phyloP scores from a whole-genome alignment of 225 moss, liverwort and hornwort species.

The Pleurozium schreberi region DNA sequence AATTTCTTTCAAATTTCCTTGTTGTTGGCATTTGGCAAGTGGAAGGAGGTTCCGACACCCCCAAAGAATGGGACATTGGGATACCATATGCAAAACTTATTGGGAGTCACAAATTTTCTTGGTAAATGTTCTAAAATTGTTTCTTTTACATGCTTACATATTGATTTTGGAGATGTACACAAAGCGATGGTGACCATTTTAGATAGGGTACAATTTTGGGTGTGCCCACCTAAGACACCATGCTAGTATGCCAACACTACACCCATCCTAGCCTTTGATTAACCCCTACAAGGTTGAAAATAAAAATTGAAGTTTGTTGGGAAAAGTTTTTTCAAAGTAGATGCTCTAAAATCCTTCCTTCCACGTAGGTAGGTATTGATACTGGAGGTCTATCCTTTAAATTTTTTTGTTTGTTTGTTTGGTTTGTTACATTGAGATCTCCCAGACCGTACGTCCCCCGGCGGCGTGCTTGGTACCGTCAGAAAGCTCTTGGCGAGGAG shows the following conservation, averaged over 20 bases:
- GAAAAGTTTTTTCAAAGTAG: background rate
- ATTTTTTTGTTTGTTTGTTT: too few relatives aligned
- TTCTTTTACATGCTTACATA: background rate
- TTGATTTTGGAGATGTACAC: background rate
- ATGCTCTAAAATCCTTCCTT: too few relatives aligned
- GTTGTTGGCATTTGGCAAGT: background rate
- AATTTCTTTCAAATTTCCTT: background rate
- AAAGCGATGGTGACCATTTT: accelerated
- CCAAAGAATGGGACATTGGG: accelerated
- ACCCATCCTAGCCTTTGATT: accelerated
- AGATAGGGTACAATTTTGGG: accelerated
- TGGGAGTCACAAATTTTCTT: background rate
- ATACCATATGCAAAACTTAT: accelerated
- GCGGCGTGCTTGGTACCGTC: too few relatives aligned
- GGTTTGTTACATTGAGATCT: too few relatives aligned
- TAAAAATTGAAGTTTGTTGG: background rate
- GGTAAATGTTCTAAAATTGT: background rate
- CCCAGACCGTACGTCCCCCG: too few relatives aligned
- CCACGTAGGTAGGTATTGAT: too few relatives aligned
- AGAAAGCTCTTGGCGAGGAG: too few relatives aligned
- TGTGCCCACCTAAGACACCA: background rate
- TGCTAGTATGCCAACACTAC: background rate
- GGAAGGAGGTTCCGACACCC: background rate
- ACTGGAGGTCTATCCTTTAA: too few relatives aligned
- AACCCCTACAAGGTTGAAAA: background rate